Conservation (phyloP, 1,139 yeast genomes). For the Zygotorulaspora mrakii region DNA sequence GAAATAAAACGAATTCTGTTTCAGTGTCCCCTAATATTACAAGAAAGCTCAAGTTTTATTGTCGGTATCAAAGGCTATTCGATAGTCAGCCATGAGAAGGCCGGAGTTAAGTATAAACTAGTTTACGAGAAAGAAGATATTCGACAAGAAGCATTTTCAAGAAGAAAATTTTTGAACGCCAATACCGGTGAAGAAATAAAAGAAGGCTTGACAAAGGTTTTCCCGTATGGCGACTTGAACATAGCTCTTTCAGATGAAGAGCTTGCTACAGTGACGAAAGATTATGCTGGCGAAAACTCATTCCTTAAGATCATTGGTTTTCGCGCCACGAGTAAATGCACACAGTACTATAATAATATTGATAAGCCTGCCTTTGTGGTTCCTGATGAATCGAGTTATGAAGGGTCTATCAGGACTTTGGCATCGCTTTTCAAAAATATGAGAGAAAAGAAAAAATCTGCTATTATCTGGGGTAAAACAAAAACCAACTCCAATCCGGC, state of each 20-base stretch:
- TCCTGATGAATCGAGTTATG: conserved; percentile 53
- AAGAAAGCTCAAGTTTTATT: conserved; percentile 44
- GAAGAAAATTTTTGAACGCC: conserved; percentile 41
- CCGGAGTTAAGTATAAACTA: conserved; percentile 41
- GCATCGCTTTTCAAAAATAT: conserved; percentile 65
- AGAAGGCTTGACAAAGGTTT: conserved; percentile 40
- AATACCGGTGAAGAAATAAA: conserved; percentile 45
- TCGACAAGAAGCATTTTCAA: conserved; percentile 52
- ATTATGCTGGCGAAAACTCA: conserved; percentile 41
- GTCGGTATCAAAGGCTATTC: conserved; percentile 73
- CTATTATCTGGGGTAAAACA: conserved; percentile 68
- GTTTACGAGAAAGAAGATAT: conserved; percentile 53
- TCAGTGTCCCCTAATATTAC: conserved; percentile 52
- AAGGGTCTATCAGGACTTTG: conserved; percentile 65
- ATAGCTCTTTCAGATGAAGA: conserved; percentile 41
- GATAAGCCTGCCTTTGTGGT: conserved; percentile 57
- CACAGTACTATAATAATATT: conserved; percentile 52
- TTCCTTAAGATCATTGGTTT: conserved; percentile 65
- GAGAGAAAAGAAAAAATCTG: conserved; percentile 50
- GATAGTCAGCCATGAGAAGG: conserved; percentile 52
- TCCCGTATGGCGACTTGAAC: conserved; percentile 45
- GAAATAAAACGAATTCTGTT: conserved; percentile 63
- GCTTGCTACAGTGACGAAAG: conserved; percentile 36
- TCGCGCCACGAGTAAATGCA: conserved; percentile 41
- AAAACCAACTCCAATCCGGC: conserved; percentile 54